Percentiles rank a stretch among this genome's conserved stretches.
phyloP scores from a whole-genome alignment of 2,329 filamentous ascomycete species.

The Rhynchosporium agropyri region DNA sequence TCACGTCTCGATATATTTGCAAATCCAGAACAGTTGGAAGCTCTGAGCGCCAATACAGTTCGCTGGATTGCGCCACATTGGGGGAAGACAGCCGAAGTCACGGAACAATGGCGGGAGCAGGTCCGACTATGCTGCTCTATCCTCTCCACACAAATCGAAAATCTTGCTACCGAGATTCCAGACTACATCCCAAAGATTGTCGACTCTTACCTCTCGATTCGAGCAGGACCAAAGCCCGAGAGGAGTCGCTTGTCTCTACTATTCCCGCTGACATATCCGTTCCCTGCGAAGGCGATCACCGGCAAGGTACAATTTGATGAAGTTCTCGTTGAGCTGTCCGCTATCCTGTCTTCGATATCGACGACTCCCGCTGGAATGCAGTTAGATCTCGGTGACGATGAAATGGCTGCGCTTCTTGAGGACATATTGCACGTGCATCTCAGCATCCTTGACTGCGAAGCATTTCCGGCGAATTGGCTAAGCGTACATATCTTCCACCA shows the following conservation, averaged over 20 bases:
- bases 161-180: constrained; percentile 78
- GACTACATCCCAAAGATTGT: constrained; percentile 91
- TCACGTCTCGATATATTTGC: constrained; percentile 80
- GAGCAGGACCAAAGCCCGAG: constrained; percentile 54
- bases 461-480: constrained; percentile 87
- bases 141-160: constrained; percentile 79
- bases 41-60: constrained; percentile 78
- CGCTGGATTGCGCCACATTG: constrained; percentile 93
- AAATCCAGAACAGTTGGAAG: constrained; percentile 72
- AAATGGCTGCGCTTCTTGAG: constrained; percentile 74
- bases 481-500: constrained; percentile 93
- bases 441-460: constrained; percentile 85
- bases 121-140: constrained; percentile 93
- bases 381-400: constrained; percentile 72
- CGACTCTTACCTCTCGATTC: constrained; percentile 81
- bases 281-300: constrained; percentile 71
- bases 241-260: constrained; percentile 78
- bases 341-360: constrained; percentile 80
- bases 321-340: constrained; percentile 83
- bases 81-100: constrained; percentile 74
- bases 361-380: constrained; percentile 74
- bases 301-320: constrained; percentile 73
- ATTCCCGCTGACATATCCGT: constrained; percentile 89
- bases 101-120: constrained; percentile 88
- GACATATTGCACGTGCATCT: constrained; percentile 83